Evolutionary conservation across 1,284 basidiomycete genomes (phyloP).

Genomic region (Moniliella sp.): DNA sequence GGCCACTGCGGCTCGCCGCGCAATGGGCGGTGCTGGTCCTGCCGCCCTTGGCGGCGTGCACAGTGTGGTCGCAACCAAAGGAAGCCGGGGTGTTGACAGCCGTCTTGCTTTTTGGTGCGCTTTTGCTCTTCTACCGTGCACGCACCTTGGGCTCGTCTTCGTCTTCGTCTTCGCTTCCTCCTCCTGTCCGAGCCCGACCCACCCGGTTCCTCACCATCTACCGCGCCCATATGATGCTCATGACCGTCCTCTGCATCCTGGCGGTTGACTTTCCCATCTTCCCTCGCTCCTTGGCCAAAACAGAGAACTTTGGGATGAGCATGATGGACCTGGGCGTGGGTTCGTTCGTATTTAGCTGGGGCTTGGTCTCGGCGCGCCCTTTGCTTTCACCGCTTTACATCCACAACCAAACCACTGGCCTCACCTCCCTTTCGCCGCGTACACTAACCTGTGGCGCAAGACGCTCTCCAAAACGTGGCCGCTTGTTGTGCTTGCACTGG

Average conservation of each 20-base stretch:
- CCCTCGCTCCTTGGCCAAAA: constrained; percentile 68
- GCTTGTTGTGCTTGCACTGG: constrained; percentile 50
- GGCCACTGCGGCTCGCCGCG: too few relatives aligned
- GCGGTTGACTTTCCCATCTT: constrained; percentile 85
- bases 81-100: too few relatives aligned
- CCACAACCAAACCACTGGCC: background rate
- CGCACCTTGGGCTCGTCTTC: too few relatives aligned
- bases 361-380: constrained; percentile 61
- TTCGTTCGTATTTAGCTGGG: constrained; percentile 82
- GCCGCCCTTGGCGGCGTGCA: too few relatives aligned
- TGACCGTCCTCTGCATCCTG: constrained; percentile 73
- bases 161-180: too few relatives aligned
- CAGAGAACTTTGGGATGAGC: constrained; percentile 79
- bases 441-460: constrained; percentile 6
- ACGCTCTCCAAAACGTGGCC: constrained; percentile 47
- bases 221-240: constrained; percentile 78
- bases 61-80: too few relatives aligned
- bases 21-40: too few relatives aligned
- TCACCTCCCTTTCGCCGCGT: constrained; percentile 4
- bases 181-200: too few relatives aligned
- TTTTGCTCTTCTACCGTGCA: too few relatives aligned
- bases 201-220: constrained; percentile 57
- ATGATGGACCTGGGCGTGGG: constrained; percentile 92
- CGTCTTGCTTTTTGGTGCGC: too few relatives aligned
- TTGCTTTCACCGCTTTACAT: constrained; percentile 33